A percentile compares a stretch with the other conserved stretches of the same genome.
phyloP scores from a whole-genome alignment of 306 rosid genomes.

The Cyamopsis tetragonoloba region DNA sequence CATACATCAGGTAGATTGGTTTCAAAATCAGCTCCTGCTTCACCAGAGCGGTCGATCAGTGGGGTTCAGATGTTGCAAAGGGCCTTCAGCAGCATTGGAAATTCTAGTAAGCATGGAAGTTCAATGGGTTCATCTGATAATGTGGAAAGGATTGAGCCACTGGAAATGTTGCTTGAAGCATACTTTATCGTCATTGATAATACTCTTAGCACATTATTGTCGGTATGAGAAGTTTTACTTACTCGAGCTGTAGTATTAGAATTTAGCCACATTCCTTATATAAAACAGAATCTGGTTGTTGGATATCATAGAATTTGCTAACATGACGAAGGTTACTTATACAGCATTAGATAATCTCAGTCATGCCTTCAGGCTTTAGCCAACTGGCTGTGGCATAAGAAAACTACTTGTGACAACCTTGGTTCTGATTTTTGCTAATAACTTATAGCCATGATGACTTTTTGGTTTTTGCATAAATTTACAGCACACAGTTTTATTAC shows the following conservation, averaged over 20 bases:
- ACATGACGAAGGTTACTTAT: not conserved
- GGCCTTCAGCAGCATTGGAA: conserved; percentile 63
- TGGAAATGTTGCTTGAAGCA: conserved; percentile 97
- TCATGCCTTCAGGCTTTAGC: not conserved
- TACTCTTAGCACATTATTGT: conserved; percentile 71
- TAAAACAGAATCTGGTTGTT: not conserved
- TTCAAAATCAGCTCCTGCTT: conserved; percentile 77
- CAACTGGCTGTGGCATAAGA: not conserved
- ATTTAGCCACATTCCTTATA: not conserved
- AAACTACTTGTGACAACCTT: conserved; percentile 1
- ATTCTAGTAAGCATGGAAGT: conserved; percentile 71
- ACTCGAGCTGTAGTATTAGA: conserved; percentile 8
- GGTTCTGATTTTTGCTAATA: not conserved
- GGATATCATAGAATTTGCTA: not conserved
- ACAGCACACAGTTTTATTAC: conserved; percentile 13
- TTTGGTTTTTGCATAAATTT: not conserved
- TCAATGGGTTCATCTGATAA: conserved; percentile 46
- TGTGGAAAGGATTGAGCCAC: conserved; percentile 67
- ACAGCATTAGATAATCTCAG: not conserved
- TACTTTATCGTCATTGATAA: conserved; percentile 90
- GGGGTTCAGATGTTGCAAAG: conserved; percentile 62
- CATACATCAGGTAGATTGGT: conserved; percentile 23
- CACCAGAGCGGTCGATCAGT: conserved; percentile 59
- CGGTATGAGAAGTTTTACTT: conserved; percentile 54
- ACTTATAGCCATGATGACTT: not conserved